Base-by-base conservation (phyloP, 1,139 yeast genomes). In the Geotrichum histeridarum region DNA sequence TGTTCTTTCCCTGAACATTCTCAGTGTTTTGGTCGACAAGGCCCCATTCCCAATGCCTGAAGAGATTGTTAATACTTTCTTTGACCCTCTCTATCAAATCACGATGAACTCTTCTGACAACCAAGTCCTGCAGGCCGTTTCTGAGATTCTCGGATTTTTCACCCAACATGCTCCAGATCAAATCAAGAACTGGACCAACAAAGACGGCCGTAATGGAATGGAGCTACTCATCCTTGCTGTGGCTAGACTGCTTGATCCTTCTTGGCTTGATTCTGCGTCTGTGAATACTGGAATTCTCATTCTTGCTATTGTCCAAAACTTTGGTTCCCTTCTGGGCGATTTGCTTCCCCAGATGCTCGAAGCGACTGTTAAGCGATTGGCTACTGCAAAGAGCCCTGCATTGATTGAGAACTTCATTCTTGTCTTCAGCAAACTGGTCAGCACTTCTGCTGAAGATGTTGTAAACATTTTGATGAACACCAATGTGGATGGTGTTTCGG, bases 181-280 rank as follows among this genome's bases (percentile, higher is more conserved):
- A 36, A 76, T 86, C 53, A 64, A 73, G 7, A 65, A 69, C 1
- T 79, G 76, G 52, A 11, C 51, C 59, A 64, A 59, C 11, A 70
- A 73, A n/a, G 65, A 76, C 2, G 72, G 73, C 6, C 71, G 73
- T 51, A 61, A 77, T 2, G 89, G 89, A 0, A 66, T 82, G 54
- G 78, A 79, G 46, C 71, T 78, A 1, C 74, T 56, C 9, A 56
- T 56, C 31, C 27, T 54, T 27, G 53, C 54, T 7, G 55, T 56
- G 2, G 59, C 57, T 4, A 47, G 59, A 61, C 79, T 89, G 50
- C 76, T 91, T 37, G 81, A 88, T 1, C 88, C 95, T 0, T 74
- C 77, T 8, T 74, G 87, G 58, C 79, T 86, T 11, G 97, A 89
- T 63, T 78, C 84, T 55, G 95, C 95, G 0, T 91, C 94, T 1